Evolutionary conservation across 1,284 basidiomycete species (phyloP).

Genomic region (Salmacisia buchloeana): DNA sequence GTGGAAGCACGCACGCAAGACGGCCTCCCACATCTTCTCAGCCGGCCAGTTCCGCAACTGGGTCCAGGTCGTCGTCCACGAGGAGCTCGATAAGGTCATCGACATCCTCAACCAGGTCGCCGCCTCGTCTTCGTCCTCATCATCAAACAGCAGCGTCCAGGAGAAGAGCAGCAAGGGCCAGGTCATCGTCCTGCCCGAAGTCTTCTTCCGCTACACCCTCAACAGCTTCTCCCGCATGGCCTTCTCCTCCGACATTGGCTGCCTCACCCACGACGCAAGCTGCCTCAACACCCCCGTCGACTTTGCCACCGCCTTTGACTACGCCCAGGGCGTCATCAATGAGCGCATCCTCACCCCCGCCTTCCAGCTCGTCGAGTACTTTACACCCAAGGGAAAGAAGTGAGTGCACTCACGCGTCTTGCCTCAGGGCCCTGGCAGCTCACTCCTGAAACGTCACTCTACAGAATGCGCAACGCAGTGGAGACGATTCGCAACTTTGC

Average conservation of each 20-base stretch:
- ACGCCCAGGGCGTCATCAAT: slow-evolving; percentile 42
- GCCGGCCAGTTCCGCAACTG: slow-evolving; percentile 32
- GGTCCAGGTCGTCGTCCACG: slow-evolving; percentile 34
- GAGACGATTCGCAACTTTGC: slow-evolving; percentile 24
- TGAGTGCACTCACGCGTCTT: neutral
- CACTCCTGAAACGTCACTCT: neutral
- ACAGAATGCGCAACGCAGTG: slow-evolving; percentile 11
- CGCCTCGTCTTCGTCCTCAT: slow-evolving; percentile 9
- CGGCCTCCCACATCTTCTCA: slow-evolving; percentile 37
- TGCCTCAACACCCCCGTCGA: slow-evolving; percentile 34
- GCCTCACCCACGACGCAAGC: slow-evolving; percentile 22
- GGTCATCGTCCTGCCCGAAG: slow-evolving; percentile 24
- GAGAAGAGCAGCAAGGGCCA: neutral
- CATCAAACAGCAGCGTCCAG: too few relatives aligned
- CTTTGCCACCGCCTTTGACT: slow-evolving; percentile 48
- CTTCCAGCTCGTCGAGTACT: slow-evolving; percentile 26
- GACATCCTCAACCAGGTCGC: slow-evolving; percentile 22
- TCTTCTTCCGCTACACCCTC: slow-evolving; percentile 27
- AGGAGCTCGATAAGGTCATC: slow-evolving; percentile 29
- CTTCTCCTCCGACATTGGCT: slow-evolving; percentile 20
- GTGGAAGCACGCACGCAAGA: slow-evolving; percentile 41
- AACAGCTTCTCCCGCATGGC: slow-evolving; percentile 10
- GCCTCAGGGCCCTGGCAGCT: neutral
- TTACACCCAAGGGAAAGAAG: slow-evolving; percentile 22
- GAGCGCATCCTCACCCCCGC: slow-evolving; percentile 28